Evolutionary conservation across 306 rosid genomes (phyloP), one percentile per base, ranked within the genome.

Genomic region (Betula pendula): DNA sequence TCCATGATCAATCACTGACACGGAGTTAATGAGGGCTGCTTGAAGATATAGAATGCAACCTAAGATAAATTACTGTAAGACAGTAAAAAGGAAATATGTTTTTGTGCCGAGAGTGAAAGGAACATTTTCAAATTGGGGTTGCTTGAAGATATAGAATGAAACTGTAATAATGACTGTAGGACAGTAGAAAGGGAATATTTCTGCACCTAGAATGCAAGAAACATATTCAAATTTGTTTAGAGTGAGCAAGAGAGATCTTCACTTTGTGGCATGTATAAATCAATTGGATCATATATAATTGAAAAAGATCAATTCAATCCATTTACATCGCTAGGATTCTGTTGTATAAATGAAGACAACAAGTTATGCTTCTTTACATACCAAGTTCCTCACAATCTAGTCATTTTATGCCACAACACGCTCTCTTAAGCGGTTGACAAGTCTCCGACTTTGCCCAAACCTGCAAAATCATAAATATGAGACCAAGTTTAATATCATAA

Each of bases 381-480:
- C 40, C 49, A 52, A 70, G 29, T 70, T 70, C 25, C 31, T 70
- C 44, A 17, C 35, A 44, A 10, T 73, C 76, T 73, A 50, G 77
- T 68, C 50, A 77, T 65, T 53, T 81, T 82, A 80, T 3, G 84
- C 84, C 12, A 75, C 1, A 77, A 53, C 75, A 55, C 79, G 47
- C 82, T 80, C 82, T 84, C 81, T 76, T 80, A 72, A 58, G 29
- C 51, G 24, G 72, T 42, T 44, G 71, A 82, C 50, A 88, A 77
- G 68, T 85, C 91, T 45, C 83, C 81, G 71, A 47, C 47, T 74
- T 80, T 60, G 72, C 71, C 68, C 15, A 73, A 76, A 68, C 73
- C 80, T 19, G 89, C 83, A 73, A 45, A 77, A 70, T 77, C 68
- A 81, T 65, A 51, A 38, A 50, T 25, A 42, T 76, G 60, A 71